Evolutionary conservation across 2,329 filamentous ascomycete species (phyloP), one percentile per base, ranked within the genome.

Genomic region (Blumeria hordei): DNA sequence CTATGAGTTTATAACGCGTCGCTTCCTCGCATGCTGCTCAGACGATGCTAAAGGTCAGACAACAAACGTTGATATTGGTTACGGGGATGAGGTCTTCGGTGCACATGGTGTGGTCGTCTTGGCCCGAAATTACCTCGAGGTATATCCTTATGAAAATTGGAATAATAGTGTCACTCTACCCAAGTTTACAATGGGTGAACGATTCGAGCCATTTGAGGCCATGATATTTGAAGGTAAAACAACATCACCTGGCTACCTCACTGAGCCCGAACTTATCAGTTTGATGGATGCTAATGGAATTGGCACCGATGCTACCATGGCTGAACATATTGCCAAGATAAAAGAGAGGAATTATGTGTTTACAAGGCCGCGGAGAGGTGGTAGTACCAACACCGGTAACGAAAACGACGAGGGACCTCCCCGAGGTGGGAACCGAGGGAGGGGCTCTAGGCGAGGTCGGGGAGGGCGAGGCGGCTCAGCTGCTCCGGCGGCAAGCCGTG

Each of bases 211-310:
- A 0, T 85, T 81, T 0, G 88, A 95, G 69, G 90, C 88, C 3
- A 80, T 83, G 62, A 87, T 98, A 69, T 81, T 78, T 0, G 88
- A 96, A 62, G 90, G 92, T n/a, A 84, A 93, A 67, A 98, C 92
- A 0, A 77, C 75, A 0, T 73, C 88, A 11, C 92, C 92, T 0
- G 78, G 75, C 21, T 95, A 94, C 65, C 74, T 98, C 34, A 96
- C 92, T 0, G 92, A 98, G 66, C 88, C 92, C 0, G 92, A 98
- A 65, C 73, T 98, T 32, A 94, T 98, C 64, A 84, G 83, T 3
- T 75, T 98, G 10, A 98, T 98, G 92, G 92, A 98, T 69, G 88
- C 87, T 47, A 98, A 98, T 65, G 92, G 92, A 1, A 98, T 98
- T 59, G 92, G 92, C 11, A 98, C 92, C 9, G 92, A 98, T 69